Evolutionary conservation across 495 filamentous ascomycete genomes (phyloP).

Genomic region (Neurospora terricola): DNA sequence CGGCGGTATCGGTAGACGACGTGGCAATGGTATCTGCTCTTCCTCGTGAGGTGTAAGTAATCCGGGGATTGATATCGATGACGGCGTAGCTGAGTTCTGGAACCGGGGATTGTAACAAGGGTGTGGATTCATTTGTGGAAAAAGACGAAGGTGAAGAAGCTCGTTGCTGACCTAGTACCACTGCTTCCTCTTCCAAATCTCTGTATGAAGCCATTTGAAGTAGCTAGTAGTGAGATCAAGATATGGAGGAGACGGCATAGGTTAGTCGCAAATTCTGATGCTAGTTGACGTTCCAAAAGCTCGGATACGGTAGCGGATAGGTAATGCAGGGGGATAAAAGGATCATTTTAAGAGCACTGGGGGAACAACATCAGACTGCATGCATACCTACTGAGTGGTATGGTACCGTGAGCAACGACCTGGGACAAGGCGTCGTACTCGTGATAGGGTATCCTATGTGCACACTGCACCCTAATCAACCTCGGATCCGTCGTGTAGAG

Average conservation of each 20-base stretch:
- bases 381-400: not conserved
- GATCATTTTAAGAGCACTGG: not conserved
- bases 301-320: not conserved
- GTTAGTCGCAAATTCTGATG: not conserved
- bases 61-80: not conserved
- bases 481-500: not conserved
- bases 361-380: not conserved
- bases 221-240: not conserved
- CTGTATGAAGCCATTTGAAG: not conserved
- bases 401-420: not conserved
- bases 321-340: not conserved
- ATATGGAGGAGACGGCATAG: not conserved
- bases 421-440: not conserved
- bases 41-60: not conserved
- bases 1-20: not conserved
- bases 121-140: not conserved
- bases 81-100: not conserved
- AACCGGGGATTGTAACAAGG: not conserved
- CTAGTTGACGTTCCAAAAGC: not conserved
- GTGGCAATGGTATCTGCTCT: not conserved
- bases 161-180: not conserved
- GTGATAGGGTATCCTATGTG: not conserved
- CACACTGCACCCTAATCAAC: not conserved
- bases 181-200: not conserved
- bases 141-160: not conserved